Evolutionary conservation across 2,329 filamentous ascomycete species (phyloP).

Genomic region (Cladosporium halotolerans): DNA sequence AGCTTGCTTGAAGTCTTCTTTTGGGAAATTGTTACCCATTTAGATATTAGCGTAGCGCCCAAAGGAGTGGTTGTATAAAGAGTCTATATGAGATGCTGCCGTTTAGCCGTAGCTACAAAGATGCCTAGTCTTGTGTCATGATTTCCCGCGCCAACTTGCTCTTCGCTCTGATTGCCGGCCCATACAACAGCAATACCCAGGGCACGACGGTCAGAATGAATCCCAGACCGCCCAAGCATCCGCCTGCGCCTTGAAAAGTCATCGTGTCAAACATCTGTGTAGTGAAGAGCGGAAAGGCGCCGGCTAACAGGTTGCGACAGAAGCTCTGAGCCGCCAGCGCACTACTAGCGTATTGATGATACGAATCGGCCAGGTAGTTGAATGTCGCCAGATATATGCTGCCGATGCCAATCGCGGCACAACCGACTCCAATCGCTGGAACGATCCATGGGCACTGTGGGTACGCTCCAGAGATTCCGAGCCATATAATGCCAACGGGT

Average conservation of each 20-base stretch:
- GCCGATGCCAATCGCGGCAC: conserved; percentile 80
- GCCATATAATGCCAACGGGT: conserved; percentile 74
- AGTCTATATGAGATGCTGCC: too few relatives aligned
- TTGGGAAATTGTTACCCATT: too few relatives aligned
- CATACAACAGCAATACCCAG: conserved; percentile 77
- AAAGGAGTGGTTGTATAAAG: too few relatives aligned
- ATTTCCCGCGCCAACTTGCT: conserved; percentile 64
- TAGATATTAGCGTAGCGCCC: too few relatives aligned
- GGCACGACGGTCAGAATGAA: conserved; percentile 69
- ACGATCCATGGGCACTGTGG: conserved; percentile 63
- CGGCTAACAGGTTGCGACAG: conserved; percentile 77
- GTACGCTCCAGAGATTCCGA: conserved; percentile 62
- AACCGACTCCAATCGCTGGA: conserved; percentile 61
- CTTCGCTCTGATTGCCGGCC: conserved; percentile 64
- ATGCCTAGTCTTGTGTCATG: conserved; percentile 21
- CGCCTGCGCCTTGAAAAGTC: conserved; percentile 64
- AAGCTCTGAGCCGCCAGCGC: conserved; percentile 82
- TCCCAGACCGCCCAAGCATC: conserved; percentile 67
- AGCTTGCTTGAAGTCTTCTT: too few relatives aligned
- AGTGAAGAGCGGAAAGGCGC: conserved; percentile 73
- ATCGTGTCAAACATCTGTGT: conserved; percentile 65
- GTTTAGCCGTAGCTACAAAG: too few relatives aligned
- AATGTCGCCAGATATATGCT: conserved; percentile 82
- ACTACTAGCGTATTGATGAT: conserved; percentile 76
- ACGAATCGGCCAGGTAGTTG: conserved; percentile 87